Base-by-base conservation (phyloP, 1,139 yeast genomes). In the Kurtzmaniella quercitrusa region DNA sequence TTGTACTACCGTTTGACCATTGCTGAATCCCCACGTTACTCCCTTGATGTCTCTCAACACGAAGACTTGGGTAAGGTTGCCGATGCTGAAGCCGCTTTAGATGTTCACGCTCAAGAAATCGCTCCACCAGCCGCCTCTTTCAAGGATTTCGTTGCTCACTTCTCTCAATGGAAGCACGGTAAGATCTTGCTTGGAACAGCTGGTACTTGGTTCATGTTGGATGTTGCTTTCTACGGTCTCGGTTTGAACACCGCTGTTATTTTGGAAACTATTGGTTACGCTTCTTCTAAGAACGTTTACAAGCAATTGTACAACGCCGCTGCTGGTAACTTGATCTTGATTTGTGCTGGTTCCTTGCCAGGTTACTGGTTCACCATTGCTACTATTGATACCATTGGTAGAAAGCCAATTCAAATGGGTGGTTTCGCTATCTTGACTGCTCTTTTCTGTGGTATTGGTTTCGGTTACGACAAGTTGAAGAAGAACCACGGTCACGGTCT, bases 161-260 rank as follows among this genome's bases (percentile, higher is more conserved):
- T 91, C 63, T 71, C 81, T 42, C 85, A 88, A 70, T 89, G 97
- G 96, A 87, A 75, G 67, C 84, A 88, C 66, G 83, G 87, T 68
- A 86, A 84, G 71, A 80, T 84, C 47, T 74, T 93, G 55, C 54
- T 93, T 43, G 98, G 98, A 63, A 91, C 98, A 56, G 95, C 97
- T 52, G 94, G 91, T 65, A 84, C 95, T 40, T 93, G 98, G 98
- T 91, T 91, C 74, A 75, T 84, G 73, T 79, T 91, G 67, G 98
- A 93, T 75, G 88, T 93, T 62, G 96, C 97, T 48, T 89, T 82
- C 76, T 93, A 93, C 65, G 95, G 96, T 68, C 73, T 87, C 59
- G 84, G 87, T 65, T 78, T 87, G 59, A 87, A 87, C 74, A 71
- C 89, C 54, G 82, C 94, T 32, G 72, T 77, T 47, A 87, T 87